phyloP scores from a whole-genome alignment of 2,329 filamentous ascomycete species.

The Ophiocordyceps robertsii region DNA sequence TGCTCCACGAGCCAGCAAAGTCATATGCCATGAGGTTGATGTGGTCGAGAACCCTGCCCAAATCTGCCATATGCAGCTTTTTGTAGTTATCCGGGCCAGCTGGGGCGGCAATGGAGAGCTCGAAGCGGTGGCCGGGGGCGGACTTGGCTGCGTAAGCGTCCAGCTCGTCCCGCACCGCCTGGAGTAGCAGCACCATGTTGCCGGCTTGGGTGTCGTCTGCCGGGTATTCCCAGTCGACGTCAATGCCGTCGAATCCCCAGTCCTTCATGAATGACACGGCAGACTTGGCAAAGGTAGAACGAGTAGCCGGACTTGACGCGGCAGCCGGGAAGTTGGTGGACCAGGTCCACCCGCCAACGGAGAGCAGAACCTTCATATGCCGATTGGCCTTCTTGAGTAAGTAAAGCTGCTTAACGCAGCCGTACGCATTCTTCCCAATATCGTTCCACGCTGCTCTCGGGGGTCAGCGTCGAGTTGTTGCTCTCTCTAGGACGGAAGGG shows the following conservation, averaged over 20 bases:
- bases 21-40: slow-evolving; percentile 68
- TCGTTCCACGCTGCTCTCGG: slow-evolving; percentile 40
- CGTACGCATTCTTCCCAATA: slow-evolving; percentile 59
- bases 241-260: slow-evolving; percentile 46
- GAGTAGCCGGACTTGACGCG: slow-evolving; percentile 46
- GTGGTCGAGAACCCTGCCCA: slow-evolving; percentile 38
- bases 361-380: slow-evolving; percentile 63
- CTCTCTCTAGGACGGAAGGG: too few relatives aligned
- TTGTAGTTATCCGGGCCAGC: slow-evolving; percentile 36
- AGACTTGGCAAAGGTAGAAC: slow-evolving; percentile 53
- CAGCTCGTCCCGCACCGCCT: slow-evolving; percentile 30
- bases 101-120: slow-evolving; percentile 38
- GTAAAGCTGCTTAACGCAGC: slow-evolving; percentile 68
- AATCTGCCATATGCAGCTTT: slow-evolving; percentile 30
- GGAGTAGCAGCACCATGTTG: slow-evolving; percentile 31
- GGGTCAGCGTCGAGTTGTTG: background rate
- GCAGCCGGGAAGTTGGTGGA: slow-evolving; percentile 60
- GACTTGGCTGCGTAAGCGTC: slow-evolving; percentile 32
- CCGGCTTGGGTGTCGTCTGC: slow-evolving; percentile 22
- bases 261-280: slow-evolving; percentile 60
- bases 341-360: slow-evolving; percentile 79
- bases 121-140: slow-evolving; percentile 34
- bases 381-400: slow-evolving; percentile 66
- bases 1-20: slow-evolving; percentile 60
- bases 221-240: slow-evolving; percentile 27